These are phyloP conservation scores for Quercus lobata DNA, from an alignment of 331 rosid genomes.

Conservation along the genomic window DNA sequence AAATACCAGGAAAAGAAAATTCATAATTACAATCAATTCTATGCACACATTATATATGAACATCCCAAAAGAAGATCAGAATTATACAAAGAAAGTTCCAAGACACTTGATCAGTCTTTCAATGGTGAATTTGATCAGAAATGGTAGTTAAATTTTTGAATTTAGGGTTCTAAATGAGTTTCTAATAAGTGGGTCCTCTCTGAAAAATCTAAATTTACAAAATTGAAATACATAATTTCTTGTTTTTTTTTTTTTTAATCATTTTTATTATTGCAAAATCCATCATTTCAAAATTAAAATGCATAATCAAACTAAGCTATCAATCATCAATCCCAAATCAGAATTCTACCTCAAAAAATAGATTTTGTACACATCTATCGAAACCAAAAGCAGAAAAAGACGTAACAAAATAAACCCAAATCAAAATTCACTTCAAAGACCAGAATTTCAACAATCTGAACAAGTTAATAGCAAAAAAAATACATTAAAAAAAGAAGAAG, in stretches of 20 bases:
- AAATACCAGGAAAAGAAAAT: neutral
- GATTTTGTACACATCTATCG: neutral
- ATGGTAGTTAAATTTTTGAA: neutral
- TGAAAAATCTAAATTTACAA: neutral
- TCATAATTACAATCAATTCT: neutral
- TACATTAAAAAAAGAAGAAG: neutral
- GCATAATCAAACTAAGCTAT: neutral
- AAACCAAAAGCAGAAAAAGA: neutral
- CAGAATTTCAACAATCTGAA: neutral
- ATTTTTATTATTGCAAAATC: neutral
- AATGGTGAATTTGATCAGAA: neutral
- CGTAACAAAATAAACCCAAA: neutral
- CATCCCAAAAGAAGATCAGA: neutral
- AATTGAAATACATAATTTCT: neutral
- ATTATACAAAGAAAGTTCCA: neutral
- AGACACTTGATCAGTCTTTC: neutral
- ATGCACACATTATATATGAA: neutral
- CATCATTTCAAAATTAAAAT: neutral
- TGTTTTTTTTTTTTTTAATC: too few species aligned
- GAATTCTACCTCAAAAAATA: neutral
- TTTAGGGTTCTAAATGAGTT: neutral
- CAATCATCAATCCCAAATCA: slow-evolving; percentile 11
- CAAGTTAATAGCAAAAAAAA: neutral
- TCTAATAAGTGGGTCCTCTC: neutral
- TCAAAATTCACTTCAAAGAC: slow-evolving; percentile 6